Evolutionary conservation across 1,284 basidiomycete species (phyloP), one percentile per base, ranked within the genome.

Genomic region (Xanthoconium separans): DNA sequence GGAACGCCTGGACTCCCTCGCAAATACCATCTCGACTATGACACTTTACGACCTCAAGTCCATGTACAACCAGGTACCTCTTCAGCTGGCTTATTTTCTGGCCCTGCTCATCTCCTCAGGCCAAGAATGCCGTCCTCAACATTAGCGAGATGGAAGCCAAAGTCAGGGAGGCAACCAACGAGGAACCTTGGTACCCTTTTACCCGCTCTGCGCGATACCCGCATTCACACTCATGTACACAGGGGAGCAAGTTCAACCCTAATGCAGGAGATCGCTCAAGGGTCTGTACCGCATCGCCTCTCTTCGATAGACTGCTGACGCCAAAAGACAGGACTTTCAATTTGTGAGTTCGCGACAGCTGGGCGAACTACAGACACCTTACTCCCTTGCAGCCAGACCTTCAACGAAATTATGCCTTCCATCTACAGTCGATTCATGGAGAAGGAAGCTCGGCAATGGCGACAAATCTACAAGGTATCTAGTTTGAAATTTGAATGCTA

Each of bases 321-420:
- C 37, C 33, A 36, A 9, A 33, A 49, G 24, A 41, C 27, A 93
- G 92, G 63, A 96, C 94, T 8, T 91, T 94, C 74, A 95, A 93
- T 69, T 97, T 94, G 92, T 93, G 68, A 74, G 90, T 76, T 37
- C 20, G 24, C 5, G 27, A 16, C 36, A n/a, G n/a, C 29, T 18
- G 33, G 16, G 36, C 44, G 37, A 46, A 37, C 18, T 29, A 44
- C 40, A 47, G n/a, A 33, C 36, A 30, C 41, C 54, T 66, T 29
- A 70, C 44, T 29, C 20, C 48, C 48, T 31, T 40, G 5, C 68
- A 95, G 93, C 76, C 93, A 96, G 78, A 87, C 96, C 63, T 99
- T 99, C 76, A 99, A 99, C 74, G 97, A 99, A 77, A 95, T 99
- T 69, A 98, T 99, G 95, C 96, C 97, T 3, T 89, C 87, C 66